These are phyloP conservation scores for Linnemannia elongata DNA, from an alignment of 192 early-diverging fungal species.

Conservation along the genomic window DNA sequence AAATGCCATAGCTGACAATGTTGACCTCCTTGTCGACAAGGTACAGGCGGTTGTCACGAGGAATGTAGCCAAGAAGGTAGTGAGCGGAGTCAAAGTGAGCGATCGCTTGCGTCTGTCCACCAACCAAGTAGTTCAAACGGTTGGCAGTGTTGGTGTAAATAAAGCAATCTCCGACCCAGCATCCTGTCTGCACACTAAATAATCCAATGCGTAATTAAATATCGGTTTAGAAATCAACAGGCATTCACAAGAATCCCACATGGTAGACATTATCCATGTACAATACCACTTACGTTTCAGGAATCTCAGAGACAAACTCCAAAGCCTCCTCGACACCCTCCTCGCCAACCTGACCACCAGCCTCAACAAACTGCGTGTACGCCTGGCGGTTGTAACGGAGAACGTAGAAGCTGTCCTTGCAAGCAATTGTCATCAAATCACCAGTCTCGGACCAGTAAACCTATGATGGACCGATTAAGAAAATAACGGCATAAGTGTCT, in stretches of 20 bases:
- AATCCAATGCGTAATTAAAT: not conserved
- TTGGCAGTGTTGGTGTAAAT: slow-evolving; percentile 95
- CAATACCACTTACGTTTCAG: slow-evolving; percentile 73
- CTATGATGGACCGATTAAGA: slow-evolving; percentile 21
- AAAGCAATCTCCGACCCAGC: slow-evolving; percentile 99
- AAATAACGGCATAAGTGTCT: not conserved
- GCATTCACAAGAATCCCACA: not conserved
- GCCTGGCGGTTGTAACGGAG: slow-evolving; percentile 94
- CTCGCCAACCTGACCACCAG: slow-evolving; percentile 80
- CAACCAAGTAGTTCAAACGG: slow-evolving; percentile 96
- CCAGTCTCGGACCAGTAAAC: slow-evolving; percentile 97
- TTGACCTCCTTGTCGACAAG: slow-evolving; percentile 95
- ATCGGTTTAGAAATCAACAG: not conserved
- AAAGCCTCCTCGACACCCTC: slow-evolving; percentile 98
- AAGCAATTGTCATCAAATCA: slow-evolving; percentile 91
- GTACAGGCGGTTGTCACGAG: slow-evolving; percentile 94
- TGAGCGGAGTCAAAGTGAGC: slow-evolving; percentile 95
- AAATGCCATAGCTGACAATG: slow-evolving; percentile 91
- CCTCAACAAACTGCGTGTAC: slow-evolving; percentile 78
- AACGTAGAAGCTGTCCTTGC: slow-evolving; percentile 95
- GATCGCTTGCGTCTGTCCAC: slow-evolving; percentile 93
- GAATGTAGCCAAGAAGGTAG: slow-evolving; percentile 95
- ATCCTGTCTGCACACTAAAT: slow-evolving; percentile 89
- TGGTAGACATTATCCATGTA: not conserved
- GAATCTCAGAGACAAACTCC: slow-evolving; percentile 94